Conservation (phyloP, 495 filamentous ascomycete genomes). For the Annulohypoxylon maeteangense region DNA sequence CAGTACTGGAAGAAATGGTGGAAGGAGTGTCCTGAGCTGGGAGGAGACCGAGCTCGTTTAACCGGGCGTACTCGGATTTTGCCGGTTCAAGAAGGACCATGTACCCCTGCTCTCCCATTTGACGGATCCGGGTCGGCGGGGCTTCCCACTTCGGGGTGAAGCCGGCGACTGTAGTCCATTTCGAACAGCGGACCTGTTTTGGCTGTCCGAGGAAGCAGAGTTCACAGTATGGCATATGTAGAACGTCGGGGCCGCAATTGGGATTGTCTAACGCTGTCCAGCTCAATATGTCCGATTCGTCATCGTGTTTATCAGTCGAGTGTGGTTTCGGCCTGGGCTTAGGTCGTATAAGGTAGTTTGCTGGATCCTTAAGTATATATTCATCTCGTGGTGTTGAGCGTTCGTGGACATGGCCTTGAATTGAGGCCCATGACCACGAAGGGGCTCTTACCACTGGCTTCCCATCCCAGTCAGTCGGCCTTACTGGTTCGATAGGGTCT, state of each 20-base stretch:
- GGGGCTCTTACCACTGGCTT: slow-evolving; percentile 23
- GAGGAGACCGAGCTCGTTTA: neutral
- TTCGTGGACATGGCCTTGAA: slow-evolving; percentile 24
- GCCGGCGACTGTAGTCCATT: neutral
- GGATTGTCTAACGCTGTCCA: slow-evolving; percentile 11
- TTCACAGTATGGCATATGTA: slow-evolving; percentile 28
- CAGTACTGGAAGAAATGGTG: neutral
- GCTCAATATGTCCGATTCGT: neutral
- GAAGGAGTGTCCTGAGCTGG: neutral
- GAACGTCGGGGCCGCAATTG: slow-evolving; percentile 32
- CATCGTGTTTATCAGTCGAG: neutral
- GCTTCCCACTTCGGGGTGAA: neutral
- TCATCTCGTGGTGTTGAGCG: neutral
- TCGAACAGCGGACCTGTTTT: slow-evolving; percentile 14
- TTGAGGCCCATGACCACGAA: slow-evolving; percentile 37
- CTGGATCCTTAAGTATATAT: neutral
- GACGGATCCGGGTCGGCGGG: neutral
- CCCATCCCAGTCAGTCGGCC: slow-evolving; percentile 8
- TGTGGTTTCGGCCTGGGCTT: neutral
- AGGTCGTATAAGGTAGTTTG: slow-evolving; percentile 35
- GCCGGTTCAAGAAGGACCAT: slow-evolving; percentile 20
- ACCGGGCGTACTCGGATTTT: neutral
- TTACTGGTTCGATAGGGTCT: neutral
- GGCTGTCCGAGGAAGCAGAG: slow-evolving; percentile 33
- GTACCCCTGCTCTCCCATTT: slow-evolving; percentile 7